These are phyloP conservation scores for Pholiota microspora DNA, from an alignment of 768 basidiomycete genomes.

Conservation along the genomic window DNA sequence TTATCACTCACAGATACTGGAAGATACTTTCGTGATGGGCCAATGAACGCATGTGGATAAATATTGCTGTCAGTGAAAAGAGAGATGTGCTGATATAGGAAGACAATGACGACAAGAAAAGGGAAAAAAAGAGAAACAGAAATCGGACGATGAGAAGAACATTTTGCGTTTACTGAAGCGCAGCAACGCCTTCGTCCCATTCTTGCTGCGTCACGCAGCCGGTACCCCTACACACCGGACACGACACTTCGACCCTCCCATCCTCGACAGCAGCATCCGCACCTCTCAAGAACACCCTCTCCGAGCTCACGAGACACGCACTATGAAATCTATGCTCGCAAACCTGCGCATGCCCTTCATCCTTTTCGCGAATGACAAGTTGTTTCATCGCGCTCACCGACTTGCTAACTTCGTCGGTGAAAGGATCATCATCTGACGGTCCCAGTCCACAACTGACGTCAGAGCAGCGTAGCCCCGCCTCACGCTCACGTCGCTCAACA, in stretches of 20 bases:
- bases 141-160: not conserved
- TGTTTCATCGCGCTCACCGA: slow-evolving; percentile 30
- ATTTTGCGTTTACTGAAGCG: slow-evolving; percentile 20
- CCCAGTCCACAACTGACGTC: slow-evolving; percentile 76
- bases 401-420: slow-evolving; percentile 30
- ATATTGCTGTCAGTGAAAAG: slow-evolving; percentile 1
- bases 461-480: slow-evolving; percentile 68
- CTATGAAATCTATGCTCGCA: slow-evolving; percentile 74
- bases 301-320: slow-evolving; percentile 67
- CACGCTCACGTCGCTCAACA: slow-evolving; percentile 70
- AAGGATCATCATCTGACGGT: slow-evolving; percentile 71
- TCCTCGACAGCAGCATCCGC: slow-evolving; percentile 38
- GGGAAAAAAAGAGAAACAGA: not conserved
- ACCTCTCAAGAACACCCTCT: slow-evolving; percentile 63
- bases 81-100: not conserved
- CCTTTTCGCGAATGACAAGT: slow-evolving; percentile 32
- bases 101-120: not conserved
- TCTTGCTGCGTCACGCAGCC: slow-evolving; percentile 58
- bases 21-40: slow-evolving; percentile 11
- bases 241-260: slow-evolving; percentile 60
- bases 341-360: slow-evolving; percentile 26
- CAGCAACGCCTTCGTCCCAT: slow-evolving; percentile 51
- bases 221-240: slow-evolving; percentile 67
- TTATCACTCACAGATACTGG: slow-evolving; percentile 15
- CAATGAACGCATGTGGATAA: slow-evolving; percentile 5